phyloP scores from a whole-genome alignment of 306 rosid genomes.

The Pyrus bretschneideri region DNA sequence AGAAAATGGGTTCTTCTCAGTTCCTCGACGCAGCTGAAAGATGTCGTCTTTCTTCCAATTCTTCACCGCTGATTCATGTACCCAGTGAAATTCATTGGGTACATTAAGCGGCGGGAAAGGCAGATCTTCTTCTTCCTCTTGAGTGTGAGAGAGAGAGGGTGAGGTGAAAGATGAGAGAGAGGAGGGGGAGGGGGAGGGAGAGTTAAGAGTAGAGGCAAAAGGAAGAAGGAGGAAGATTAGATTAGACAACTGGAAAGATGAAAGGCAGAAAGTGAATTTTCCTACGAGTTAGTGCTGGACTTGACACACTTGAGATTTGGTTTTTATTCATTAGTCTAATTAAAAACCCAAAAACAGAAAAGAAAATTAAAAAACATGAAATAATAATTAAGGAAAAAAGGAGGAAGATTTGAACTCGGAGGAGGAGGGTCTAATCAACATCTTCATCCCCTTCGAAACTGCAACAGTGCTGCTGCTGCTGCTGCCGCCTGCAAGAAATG shows the following conservation, averaged over 20 bases:
- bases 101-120: background rate
- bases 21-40: background rate
- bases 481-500: background rate
- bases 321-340: slow-evolving; percentile 10
- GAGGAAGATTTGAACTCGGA: background rate
- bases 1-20: background rate
- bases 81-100: background rate
- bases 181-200: background rate
- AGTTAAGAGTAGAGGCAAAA: background rate
- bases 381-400: background rate
- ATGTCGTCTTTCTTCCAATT: background rate
- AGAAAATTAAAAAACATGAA: background rate
- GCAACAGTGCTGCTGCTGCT: slow-evolving; percentile 18
- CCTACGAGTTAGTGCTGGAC: slow-evolving; percentile 37
- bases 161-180: background rate
- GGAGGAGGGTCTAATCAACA: slow-evolving; percentile 12
- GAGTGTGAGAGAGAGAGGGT: background rate
- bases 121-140: background rate
- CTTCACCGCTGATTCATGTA: background rate
- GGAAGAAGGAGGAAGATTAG: background rate
- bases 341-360: background rate
- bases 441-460: slow-evolving; percentile 12
- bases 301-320: slow-evolving; percentile 24
- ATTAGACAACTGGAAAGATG: slow-evolving; percentile 36
- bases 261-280: slow-evolving; percentile 32